phyloP scores from a whole-genome alignment of 441 rosid species.

The Populus hybrid region DNA sequence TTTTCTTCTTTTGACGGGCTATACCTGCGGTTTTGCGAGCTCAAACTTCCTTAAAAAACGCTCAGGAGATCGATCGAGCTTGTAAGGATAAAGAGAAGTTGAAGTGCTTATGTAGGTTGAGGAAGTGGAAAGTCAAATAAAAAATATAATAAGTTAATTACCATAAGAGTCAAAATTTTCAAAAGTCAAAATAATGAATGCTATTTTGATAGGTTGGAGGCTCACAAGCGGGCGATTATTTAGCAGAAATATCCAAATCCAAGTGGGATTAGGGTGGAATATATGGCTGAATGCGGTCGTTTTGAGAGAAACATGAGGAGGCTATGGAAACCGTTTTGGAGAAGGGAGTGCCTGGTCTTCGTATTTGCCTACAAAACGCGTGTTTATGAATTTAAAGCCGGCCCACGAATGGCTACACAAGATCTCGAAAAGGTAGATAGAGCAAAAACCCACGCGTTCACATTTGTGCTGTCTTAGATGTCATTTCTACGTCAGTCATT shows the following conservation, averaged over 20 bases:
- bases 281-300: not conserved
- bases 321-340: too few relatives aligned
- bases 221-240: not conserved
- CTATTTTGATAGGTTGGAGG: not conserved
- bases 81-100: not conserved
- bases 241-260: not conserved
- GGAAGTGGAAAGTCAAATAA: conserved; percentile 27
- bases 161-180: conserved; percentile 28
- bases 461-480: not conserved
- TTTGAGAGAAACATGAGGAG: too few relatives aligned
- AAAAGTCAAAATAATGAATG: conserved; percentile 23
- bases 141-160: not conserved
- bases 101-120: conserved; percentile 41
- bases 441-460: not conserved
- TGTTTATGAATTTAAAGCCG: not conserved
- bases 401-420: too few relatives aligned
- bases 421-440: not conserved
- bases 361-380: not conserved
- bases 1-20: not conserved
- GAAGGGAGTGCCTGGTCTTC: too few relatives aligned
- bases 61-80: not conserved
- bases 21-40: too few relatives aligned
- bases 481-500: not conserved
- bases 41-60: not conserved
- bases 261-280: not conserved